Evolutionary conservation across 371 early-diverging fungal genomes (phyloP), one percentile per base, ranked within the genome.

Genomic region (Rhizopus delemar): DNA sequence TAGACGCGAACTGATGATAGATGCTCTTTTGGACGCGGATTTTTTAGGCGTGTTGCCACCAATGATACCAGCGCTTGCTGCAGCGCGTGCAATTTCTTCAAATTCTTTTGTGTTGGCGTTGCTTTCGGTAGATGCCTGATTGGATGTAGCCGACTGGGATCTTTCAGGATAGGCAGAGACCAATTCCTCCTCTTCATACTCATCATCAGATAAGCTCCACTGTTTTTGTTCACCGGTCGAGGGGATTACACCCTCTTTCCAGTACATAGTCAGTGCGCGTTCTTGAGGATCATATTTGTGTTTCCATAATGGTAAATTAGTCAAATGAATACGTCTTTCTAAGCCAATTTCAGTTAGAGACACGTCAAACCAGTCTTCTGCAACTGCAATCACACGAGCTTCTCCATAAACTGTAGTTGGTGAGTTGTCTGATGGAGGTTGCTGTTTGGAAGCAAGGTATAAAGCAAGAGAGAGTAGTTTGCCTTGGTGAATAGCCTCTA

Each of bases 401-500:
- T 78, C 75, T 13, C 66, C 65, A 49, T 56, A 73, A 15, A 67
- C 71, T 2, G 69, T 69, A 28, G 69, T 56, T 29, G 34, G 33
- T 38, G 46, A 6, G 56, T 51, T 43, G 46, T 58, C 59, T 68
- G 67, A 57, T 70, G 64, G 56, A 56, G 66, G 45, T 55, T 28
- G 51, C 32, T 53, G 41, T 63, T 38, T 61, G 51, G 29, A 55
- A 50, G 6, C 59, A 39, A 84, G 66, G 53, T 86, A 86, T 38
- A 76, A 76, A n/a, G 82, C 77, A 34, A 91, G 70, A 63, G 80
- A 92, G 4, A 93, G 70, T 9, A 80, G 55, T 46, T 77, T 75
- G 51, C 87, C 85, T 51, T 90, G 89, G 36, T 90, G 88, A 63
- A 88, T 85, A 0, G 93, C 94, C 56, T 70, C 76, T 51, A 87